These are phyloP conservation scores for Bodo saltans DNA, from an alignment of 78 protist genomes.

Conservation along the genomic window DNA sequence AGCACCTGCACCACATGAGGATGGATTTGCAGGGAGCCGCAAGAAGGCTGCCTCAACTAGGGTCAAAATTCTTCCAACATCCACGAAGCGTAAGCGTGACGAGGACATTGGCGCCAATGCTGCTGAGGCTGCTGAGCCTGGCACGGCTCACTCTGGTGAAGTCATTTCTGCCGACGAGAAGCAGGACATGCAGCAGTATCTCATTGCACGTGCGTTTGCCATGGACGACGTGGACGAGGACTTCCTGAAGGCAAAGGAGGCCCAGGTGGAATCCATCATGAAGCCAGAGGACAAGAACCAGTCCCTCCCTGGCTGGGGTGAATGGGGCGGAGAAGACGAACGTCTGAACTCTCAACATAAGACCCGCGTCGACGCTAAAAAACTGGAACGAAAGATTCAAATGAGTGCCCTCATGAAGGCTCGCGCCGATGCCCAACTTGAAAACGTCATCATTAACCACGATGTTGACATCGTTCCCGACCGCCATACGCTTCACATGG, in stretches of 20 bases:
- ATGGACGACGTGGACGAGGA: slow-evolving; percentile 1
- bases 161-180: too few relatives aligned
- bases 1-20: too few relatives aligned
- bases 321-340: slow-evolving; percentile 30
- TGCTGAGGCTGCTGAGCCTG: too few relatives aligned
- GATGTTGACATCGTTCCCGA: background rate
- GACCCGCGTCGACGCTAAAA: background rate
- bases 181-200: slow-evolving; percentile 15
- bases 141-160: too few relatives aligned
- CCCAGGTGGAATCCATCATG: background rate
- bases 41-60: too few relatives aligned
- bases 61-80: too few relatives aligned
- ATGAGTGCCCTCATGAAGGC: background rate
- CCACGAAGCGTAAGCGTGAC: too few relatives aligned
- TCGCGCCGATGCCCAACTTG: background rate
- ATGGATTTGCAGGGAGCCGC: too few relatives aligned
- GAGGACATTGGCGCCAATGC: too few relatives aligned
- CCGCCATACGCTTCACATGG: background rate
- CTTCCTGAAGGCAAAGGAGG: slow-evolving; percentile 24
- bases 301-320: slow-evolving; percentile 28
- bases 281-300: background rate
- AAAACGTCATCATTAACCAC: slow-evolving; percentile 24
- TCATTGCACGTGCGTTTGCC: slow-evolving; percentile 19
- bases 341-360: background rate
- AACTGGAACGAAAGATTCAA: background rate